Conservation (phyloP, 2,329 filamentous ascomycete species). For the Colletotrichum eremochloae region DNA sequence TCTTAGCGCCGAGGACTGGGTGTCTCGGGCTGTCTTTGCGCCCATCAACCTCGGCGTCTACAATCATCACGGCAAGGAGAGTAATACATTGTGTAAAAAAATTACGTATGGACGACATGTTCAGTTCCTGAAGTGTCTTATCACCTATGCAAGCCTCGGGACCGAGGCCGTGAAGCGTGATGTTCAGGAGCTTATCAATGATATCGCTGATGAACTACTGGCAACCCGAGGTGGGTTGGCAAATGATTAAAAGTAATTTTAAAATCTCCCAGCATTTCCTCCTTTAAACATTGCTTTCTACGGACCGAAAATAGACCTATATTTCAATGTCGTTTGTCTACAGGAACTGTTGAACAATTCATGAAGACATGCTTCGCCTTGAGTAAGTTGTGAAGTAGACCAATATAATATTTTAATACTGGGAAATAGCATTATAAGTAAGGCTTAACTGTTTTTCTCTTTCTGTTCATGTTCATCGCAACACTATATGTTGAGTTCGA, state of each 20-base stretch:
- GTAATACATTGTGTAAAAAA: background rate
- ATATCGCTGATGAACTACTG: background rate
- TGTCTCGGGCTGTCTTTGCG: too few relatives aligned
- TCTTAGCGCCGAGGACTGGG: background rate
- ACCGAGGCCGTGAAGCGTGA: background rate
- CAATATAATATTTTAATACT: background rate
- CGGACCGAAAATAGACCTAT: background rate
- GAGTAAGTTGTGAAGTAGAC: background rate
- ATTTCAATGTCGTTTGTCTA: background rate
- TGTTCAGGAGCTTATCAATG: background rate
- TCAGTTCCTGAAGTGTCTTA: background rate
- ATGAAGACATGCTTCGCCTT: background rate
- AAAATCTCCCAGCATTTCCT: rapidly evolving
- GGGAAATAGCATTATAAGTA: background rate
- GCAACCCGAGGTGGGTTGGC: background rate
- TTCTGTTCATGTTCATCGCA: background rate
- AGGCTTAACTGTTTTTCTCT: background rate
- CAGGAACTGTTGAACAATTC: background rate
- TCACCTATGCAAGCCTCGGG: background rate
- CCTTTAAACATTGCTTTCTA: background rate
- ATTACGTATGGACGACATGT: background rate
- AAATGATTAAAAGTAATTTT: background rate
- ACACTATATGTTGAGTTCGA: background rate
- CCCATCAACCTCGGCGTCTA: background rate
- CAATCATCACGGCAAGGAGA: background rate